Percentiles rank a stretch among this genome's conserved stretches.
These are phyloP conservation scores for Saccharomycopsis selenospora DNA, from an alignment of 805 yeast species.

Conservation along the genomic window DNA sequence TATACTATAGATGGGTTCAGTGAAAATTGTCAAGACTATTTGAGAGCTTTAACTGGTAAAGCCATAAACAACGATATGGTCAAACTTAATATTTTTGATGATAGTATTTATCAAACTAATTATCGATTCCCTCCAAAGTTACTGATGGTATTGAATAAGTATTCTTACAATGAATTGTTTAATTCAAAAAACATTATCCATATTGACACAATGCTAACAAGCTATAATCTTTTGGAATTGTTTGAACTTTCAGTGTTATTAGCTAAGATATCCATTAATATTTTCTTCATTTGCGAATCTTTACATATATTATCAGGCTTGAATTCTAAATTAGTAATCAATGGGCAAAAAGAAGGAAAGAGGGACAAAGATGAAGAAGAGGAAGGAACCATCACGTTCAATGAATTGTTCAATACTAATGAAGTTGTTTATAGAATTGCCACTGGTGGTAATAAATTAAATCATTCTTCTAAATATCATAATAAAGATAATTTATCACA, in stretches of 20 bases:
- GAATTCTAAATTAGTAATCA: no score
- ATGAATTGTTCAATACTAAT: conserved; percentile 13
- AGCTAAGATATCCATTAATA: conserved; percentile 13
- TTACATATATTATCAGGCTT: conserved; percentile 4
- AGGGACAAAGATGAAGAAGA: background rate
- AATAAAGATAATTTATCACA: background rate
- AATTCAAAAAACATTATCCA: conserved; percentile 15
- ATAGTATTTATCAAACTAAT: background rate
- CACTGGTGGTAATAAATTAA: conserved; percentile 12
- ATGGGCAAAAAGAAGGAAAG: background rate
- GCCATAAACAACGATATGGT: background rate
- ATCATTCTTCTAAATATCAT: background rate
- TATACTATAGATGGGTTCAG: conserved; percentile 13
- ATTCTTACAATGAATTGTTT: conserved; percentile 17
- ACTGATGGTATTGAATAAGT: conserved; percentile 10
- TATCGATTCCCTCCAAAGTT: conserved; percentile 9
- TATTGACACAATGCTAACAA: conserved; percentile 3
- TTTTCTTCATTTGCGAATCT: conserved; percentile 6
- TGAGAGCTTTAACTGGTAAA: background rate
- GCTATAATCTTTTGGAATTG: conserved; percentile 12
- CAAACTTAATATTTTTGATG: background rate
- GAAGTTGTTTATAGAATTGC: conserved; percentile 15
- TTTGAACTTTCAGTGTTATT: conserved; percentile 14
- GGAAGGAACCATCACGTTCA: conserved; percentile 5
- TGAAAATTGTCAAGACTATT: conserved; percentile 13